Evolutionary conservation across 192 early-diverging fungal genomes (phyloP), one percentile per base, ranked within the genome.

Genomic region (Coemansia sp.): DNA sequence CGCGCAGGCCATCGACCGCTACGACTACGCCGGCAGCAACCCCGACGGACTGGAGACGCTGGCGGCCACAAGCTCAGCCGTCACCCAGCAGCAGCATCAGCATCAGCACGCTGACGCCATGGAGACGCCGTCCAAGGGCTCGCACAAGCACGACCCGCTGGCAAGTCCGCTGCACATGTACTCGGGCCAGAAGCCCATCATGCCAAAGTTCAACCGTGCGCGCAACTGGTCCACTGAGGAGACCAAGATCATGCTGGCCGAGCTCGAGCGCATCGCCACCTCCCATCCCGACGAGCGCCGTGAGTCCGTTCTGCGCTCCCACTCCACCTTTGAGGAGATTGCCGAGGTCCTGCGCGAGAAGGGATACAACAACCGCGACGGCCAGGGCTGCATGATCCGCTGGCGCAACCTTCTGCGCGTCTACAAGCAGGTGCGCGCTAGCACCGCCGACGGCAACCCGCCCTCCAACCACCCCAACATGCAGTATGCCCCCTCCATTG

Each of bases 391-490:
- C 67, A 78, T 83, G 81, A 78, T 83, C 72, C 81, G 81, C 76
- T 83, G 81, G 81, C 81, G 81, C 81, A 83, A 83, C 46, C 84
- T 93, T 45, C 86, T 97, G 65, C 90, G 91, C 58, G 71, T 95
- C 42, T 97, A 94, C 80, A 76, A 88, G 70, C 88, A 94, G 56
- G 88, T 89, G 57, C 83, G 86, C 59, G 85, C 88, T 41, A 77
- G 86, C n/a, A 79, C 89, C 52, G 88, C 88, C 62, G 80, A 83
- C n/a, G 76, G 76, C 57, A 73, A 83, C 62, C 72, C 76, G 47
- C 72, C 72, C 9, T 45, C 64, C 10, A 64, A 60, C 61, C 76
- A 67, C 41, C 69, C 52, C 26, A 76, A 72, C 52, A 51, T 78
- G 66, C 81, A 77, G 73, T 83, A 78, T 58, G 76, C 81, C 12